Base-by-base conservation (phyloP, 2,329 filamentous ascomycete species). In the Alternaria sp. region DNA sequence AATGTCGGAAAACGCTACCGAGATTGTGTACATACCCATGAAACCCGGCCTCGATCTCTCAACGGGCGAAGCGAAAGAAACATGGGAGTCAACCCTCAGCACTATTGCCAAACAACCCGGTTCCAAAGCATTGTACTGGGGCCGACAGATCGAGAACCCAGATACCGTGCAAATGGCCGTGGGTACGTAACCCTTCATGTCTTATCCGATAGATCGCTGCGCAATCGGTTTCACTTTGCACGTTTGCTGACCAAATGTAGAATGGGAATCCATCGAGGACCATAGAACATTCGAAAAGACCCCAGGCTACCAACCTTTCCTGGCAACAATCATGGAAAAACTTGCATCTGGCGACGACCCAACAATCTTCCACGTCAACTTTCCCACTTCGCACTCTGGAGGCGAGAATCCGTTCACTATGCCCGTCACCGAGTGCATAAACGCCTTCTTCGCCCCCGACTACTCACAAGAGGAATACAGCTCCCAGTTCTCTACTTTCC, bases 341-440 rank as follows among this genome's bases (percentile, higher is more conserved):
- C 67, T 83, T 25, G 58, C 80, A 23, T 67, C 62, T 46, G 74
- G 68, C 10, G 43, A 63, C 1, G 43, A 63, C 2, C 71, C 75
- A 2, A 43, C 44, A 1, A 65, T 83, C 17, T 67, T 73, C 54
- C 82, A 84, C 69, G 71, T 75, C 58, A 68, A 75, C 13, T 68
- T 83, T 46, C 65, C 71, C 3, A 44, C 67, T 3, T 43, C 36
- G 3, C 23, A 57, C 7, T 12, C 69, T 8, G 15, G 3, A 25
- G 26, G 73, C 1, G 73, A 76, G 0, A 62, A 74, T 3, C 77
- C 77, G 30, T 67, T 74, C 17, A 77, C 80, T 43, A 80, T 81
- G 2, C 84, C 85, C 2, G 77, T 85, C 3, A 86, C 85, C 1
- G 86, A 88, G 69, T 73, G 86, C 30, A 75, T 81, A 10, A 78